A percentile compares a stretch with the other conserved stretches of the same genome.
Conservation (phyloP, 805 yeast genomes). For the Blastobotrys americana region DNA sequence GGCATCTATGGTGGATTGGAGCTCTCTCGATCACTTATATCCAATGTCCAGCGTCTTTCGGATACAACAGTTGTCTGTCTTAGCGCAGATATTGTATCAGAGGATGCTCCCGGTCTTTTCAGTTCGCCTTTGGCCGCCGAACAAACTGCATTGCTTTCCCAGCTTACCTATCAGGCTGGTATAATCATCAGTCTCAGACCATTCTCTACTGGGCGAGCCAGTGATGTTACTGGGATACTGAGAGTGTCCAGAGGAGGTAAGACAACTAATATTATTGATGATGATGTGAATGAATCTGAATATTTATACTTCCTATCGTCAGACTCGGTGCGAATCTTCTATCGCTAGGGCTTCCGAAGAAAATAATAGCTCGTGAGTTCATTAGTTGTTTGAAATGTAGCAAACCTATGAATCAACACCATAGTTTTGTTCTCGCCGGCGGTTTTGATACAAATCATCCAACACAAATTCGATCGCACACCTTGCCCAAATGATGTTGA, state of each 20-base stretch:
- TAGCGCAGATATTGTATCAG: conserved; percentile 36
- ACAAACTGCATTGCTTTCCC: not conserved
- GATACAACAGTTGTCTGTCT: conserved; percentile 34
- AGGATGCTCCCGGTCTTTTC: not conserved
- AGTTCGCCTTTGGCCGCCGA: not conserved
- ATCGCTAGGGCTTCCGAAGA: conserved; percentile 25
- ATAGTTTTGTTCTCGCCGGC: conserved; percentile 7
- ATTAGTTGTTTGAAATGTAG: not conserved
- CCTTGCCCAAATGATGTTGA: conserved; percentile 77
- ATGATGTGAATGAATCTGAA: conserved; percentile 47
- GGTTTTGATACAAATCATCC: conserved; percentile 56
- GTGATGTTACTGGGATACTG: conserved; percentile 70
- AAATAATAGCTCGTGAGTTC: not conserved
- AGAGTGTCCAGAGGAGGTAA: conserved; percentile 52
- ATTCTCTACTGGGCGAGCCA: conserved; percentile 71
- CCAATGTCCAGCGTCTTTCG: conserved; percentile 31
- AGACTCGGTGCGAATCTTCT: conserved; percentile 42
- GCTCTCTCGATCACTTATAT: conserved; percentile 30
- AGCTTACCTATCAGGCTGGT: conserved; percentile 10
- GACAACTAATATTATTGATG: conserved; percentile 21
- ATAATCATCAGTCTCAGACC: conserved; percentile 42
- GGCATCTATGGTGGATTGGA: conserved; percentile 35
- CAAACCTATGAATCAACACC: not conserved
- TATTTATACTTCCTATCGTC: conserved; percentile 53
- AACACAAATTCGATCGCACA: conserved; percentile 85